Base-by-base conservation (phyloP, 2,329 filamentous ascomycete genomes). In the Fusarium multiceps region DNA sequence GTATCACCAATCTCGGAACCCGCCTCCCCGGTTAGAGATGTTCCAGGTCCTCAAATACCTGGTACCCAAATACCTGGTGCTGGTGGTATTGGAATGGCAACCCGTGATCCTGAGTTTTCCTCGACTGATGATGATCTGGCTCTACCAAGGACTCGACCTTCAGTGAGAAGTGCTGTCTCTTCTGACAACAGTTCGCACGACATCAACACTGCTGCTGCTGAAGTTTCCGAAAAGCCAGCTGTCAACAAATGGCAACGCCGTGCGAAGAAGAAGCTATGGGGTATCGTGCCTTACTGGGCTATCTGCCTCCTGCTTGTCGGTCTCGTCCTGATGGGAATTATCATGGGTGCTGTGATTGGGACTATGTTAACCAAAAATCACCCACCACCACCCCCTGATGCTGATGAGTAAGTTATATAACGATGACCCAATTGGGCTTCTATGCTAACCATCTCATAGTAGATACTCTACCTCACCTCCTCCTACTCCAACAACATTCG, bases 221-320 rank as follows among this genome's bases (percentile, higher is more conserved):
- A 70, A 23, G 66, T 82, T 16, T 80, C 81, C 3, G 84, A 90
- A 73, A 88, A 90, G 72, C 79, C 80, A 18, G 70, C 78, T 11
- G 77, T 79, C 6, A 75, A 79, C 23, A 87, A 84, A 67, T 89
- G 87, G 86, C 84, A 88, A 75, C 72, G 77, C 13, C 79, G 82
- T 47, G 88, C 87, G 13, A 85, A 82, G 74, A 84, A 82, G 73
- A 88, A 85, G 68, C 74, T 89, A 6, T 89, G 86, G 74, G 87
- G 87, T 8, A 82, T 90, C 21, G 79, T 91, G 21, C 89, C 89
- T 1, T 86, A 87, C 61, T 91, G 89, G 89, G 87, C 86, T 2
- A 82, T 90, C 30, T 83, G 83, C 47, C 75, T 90, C 14, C 76
- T 86, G 3, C 73, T 82, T 1, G 76, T 84, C 4, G 82, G 83